Conservation (phyloP, 2,329 filamentous ascomycete genomes). For the Trichoderma brevicompactum region DNA sequence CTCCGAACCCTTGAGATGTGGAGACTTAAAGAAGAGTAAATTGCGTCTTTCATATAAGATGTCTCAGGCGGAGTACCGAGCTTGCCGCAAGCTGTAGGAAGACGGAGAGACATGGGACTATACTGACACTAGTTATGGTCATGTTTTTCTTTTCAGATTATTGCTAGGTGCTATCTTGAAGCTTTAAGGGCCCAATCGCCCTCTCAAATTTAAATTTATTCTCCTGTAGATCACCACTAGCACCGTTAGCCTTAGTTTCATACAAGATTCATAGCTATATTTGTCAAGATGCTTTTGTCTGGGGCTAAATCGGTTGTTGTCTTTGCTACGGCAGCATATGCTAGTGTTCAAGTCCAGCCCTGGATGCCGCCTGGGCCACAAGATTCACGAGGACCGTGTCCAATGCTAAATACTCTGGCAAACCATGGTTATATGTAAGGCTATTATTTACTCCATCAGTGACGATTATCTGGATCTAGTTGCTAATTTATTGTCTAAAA, state of each 20-base stretch:
- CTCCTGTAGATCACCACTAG: background rate
- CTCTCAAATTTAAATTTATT: background rate
- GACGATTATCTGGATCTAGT: background rate
- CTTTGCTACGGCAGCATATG: slow-evolving; percentile 17
- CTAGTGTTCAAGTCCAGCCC: slow-evolving; percentile 12
- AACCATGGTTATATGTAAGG: slow-evolving; percentile 35
- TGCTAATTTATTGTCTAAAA: background rate
- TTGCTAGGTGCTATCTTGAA: background rate
- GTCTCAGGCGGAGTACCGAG: slow-evolving; percentile 10
- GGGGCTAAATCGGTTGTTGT: background rate
- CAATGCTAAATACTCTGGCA: slow-evolving; percentile 36
- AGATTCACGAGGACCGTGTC: slow-evolving; percentile 34
- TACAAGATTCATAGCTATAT: background rate
- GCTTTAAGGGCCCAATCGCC: background rate
- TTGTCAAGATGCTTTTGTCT: background rate
- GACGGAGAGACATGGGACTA: slow-evolving; percentile 3
- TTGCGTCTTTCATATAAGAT: slow-evolving; percentile 15
- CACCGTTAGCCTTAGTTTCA: background rate
- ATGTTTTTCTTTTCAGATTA: background rate
- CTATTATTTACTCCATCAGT: background rate
- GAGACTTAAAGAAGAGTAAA: slow-evolving; percentile 14
- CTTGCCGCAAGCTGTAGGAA: slow-evolving; percentile 10
- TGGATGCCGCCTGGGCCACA: slow-evolving; percentile 24
- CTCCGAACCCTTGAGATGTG: slow-evolving; percentile 8
- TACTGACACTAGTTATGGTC: background rate